Evolutionary conservation across 768 basidiomycete species (phyloP), one percentile per base, ranked within the genome.

Genomic region (Rhodotorula diobovata): DNA sequence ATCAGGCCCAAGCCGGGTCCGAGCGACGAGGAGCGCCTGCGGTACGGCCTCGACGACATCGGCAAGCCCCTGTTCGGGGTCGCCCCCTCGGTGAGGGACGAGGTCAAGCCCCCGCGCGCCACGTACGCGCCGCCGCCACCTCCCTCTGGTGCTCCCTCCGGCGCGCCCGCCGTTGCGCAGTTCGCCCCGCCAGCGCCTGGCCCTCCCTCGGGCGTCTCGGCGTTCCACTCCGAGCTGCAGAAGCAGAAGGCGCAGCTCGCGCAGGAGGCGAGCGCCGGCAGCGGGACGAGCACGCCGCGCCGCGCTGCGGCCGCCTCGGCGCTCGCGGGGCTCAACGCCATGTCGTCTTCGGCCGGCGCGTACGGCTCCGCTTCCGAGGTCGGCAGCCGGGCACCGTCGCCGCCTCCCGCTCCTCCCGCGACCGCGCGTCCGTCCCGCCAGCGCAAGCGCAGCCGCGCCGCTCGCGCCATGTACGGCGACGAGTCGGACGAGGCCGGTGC

Each of bases 391-490:
- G 23, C 39, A 14, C 35, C 4, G 28, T 51, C 18, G 28, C 51
- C 35, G n/a, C 28, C 51, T 9, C 37, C 28, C 35, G 35, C 86
- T 85, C 8, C 88, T 88, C 48, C n/a, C n/a, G n/a, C n/a, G 86
- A 87, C 77, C 80, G 79, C 41, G 81, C 88, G 68, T 78, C 78
- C 15, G 45, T 43, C 39, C 37, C 35, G 54, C 23, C 58, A 62
- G n/a, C 61, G 48, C 41, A 67, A 63, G 45, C 88, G 88, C 71
- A 82, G 84, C 28, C 84, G 83, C 61, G 82, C 77, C 41, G 83
- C 84, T 7, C 81, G 85, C 72, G 90, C 88, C 74, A 90, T 84
- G 72, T 93, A 84, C 77, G 89, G 90, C 56, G 87, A 85, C 11
- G 88, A 89, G 35, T 83, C 85, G 56, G 89, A 91, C 76, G 60